These are phyloP conservation scores for Xylariaceae sp. DNA, from an alignment of 2,329 filamentous ascomycete species.

Conservation along the genomic window DNA sequence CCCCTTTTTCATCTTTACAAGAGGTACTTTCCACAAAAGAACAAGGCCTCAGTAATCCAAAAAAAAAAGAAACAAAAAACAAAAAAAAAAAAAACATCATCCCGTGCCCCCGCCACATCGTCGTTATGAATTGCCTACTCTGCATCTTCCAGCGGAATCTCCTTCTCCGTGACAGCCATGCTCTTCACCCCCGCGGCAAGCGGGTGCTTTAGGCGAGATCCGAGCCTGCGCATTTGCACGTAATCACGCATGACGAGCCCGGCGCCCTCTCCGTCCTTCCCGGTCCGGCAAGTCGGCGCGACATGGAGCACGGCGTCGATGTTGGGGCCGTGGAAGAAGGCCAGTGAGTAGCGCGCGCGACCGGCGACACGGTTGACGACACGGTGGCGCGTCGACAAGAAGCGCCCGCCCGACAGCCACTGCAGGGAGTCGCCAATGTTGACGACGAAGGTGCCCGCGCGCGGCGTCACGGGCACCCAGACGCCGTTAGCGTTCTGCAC, in stretches of 20 bases:
- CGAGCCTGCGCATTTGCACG: neutral
- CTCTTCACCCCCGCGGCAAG: neutral
- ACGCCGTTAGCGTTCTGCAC: neutral
- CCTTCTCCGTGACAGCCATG: neutral
- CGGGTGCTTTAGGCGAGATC: neutral
- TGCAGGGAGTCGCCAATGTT: constrained; percentile 3
- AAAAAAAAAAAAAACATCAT: no score
- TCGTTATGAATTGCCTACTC: no score
- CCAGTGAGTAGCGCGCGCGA: neutral
- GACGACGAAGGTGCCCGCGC: neutral
- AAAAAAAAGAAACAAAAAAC: no score
- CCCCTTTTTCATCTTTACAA: no score
- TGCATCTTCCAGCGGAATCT: no score
- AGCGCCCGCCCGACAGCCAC: neutral
- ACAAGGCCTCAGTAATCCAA: no score
- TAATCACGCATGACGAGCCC: neutral
- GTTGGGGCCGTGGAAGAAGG: neutral
- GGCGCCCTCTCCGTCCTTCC: neutral
- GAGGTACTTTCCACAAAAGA: no score
- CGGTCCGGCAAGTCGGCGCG: neutral
- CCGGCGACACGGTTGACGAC: neutral
- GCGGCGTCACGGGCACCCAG: neutral
- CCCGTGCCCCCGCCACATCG: no score
- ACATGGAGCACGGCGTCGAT: neutral
- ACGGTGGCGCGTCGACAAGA: neutral